These are phyloP conservation scores for Fusarium nanum DNA, from an alignment of 2,329 filamentous ascomycete genomes.

Conservation along the genomic window DNA sequence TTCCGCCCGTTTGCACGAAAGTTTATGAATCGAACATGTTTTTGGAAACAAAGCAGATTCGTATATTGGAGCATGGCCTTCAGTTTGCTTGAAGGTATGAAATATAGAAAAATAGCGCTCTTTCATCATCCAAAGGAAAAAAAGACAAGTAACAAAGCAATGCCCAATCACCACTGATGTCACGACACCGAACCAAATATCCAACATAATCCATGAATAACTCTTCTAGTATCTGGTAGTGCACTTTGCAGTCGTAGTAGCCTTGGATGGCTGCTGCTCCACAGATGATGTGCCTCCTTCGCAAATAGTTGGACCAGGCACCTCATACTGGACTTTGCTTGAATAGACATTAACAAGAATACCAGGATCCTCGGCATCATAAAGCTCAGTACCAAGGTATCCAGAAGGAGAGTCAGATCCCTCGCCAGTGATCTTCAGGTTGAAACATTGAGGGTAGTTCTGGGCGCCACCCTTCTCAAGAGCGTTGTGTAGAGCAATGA, in stretches of 20 bases:
- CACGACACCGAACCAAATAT: not conserved
- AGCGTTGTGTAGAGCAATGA: slow-evolving; percentile 65
- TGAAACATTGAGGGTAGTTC: slow-evolving; percentile 65
- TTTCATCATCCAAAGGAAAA: not conserved
- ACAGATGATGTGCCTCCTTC: slow-evolving; percentile 45
- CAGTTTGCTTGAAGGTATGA: not conserved
- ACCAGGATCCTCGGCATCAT: slow-evolving; percentile 51
- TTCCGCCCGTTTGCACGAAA: not conserved
- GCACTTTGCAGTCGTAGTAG: slow-evolving; percentile 42
- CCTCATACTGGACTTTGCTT: slow-evolving; percentile 43
- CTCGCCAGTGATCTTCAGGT: slow-evolving; percentile 59
- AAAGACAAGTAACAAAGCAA: not conserved
- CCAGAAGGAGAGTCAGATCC: slow-evolving; percentile 51
- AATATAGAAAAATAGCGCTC: not conserved
- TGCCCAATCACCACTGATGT: not conserved
- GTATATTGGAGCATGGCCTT: not conserved
- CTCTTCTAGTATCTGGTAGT: slow-evolving; percentile 31
- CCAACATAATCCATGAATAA: not conserved
- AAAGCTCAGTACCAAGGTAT: slow-evolving; percentile 53
- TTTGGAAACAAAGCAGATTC: not conserved
- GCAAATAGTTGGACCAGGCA: slow-evolving; percentile 50
- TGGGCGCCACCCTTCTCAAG: slow-evolving; percentile 58
- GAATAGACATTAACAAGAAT: slow-evolving; percentile 53
- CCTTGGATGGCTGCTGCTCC: slow-evolving; percentile 42
- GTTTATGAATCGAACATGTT: not conserved